phyloP scores from a whole-genome alignment of 495 filamentous ascomycete genomes.

The Tuber melanosporum region DNA sequence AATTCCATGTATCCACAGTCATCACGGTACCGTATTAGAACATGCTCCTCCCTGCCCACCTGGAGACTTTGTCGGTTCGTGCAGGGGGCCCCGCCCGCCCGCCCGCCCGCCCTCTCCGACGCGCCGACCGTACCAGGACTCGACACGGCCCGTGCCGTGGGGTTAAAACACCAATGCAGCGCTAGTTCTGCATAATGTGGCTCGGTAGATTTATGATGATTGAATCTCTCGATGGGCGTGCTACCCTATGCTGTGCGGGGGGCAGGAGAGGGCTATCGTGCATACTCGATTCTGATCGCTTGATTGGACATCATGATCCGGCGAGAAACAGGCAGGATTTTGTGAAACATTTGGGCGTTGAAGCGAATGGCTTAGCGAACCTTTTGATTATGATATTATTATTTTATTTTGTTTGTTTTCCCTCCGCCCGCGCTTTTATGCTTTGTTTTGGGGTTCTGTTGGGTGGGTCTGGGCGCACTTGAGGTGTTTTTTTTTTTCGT shows the following conservation, averaged over 20 bases:
- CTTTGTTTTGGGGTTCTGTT: neutral
- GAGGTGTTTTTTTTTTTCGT: neutral
- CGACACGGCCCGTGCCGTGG: neutral
- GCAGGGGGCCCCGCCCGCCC: neutral
- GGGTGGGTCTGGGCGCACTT: too few relatives aligned
- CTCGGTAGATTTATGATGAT: neutral
- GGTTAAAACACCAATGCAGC: neutral
- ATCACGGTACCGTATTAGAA: neutral
- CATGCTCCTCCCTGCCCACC: neutral
- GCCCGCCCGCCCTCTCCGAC: neutral
- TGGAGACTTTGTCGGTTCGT: neutral
- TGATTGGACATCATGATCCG: neutral
- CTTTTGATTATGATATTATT: neutral
- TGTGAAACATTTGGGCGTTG: neutral
- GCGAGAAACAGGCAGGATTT: neutral
- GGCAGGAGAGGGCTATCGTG: neutral
- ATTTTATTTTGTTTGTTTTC: neutral
- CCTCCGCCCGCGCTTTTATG: neutral
- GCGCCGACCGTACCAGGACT: too few relatives aligned
- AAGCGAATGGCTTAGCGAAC: neutral
- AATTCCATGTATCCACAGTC: neutral
- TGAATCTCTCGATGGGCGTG: neutral
- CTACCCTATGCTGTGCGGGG: neutral
- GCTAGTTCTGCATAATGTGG: neutral
- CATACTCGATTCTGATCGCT: neutral